phyloP scores from a whole-genome alignment of 108 stramenopile genomes.

The Discostella stelligeroides region DNA sequence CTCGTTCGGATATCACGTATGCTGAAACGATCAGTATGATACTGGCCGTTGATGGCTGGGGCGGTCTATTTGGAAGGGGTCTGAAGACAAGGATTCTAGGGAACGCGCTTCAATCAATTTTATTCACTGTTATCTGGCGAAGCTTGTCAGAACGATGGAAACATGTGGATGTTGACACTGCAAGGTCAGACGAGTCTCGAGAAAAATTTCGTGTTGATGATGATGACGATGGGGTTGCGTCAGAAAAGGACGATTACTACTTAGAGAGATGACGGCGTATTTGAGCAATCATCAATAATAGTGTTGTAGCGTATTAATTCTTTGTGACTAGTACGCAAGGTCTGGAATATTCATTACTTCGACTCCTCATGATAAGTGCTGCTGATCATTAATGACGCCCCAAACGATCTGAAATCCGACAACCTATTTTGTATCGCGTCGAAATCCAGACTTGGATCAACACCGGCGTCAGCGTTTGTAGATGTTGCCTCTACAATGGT shows the following conservation, averaged over 20 bases:
- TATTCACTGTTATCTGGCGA: conserved; percentile 88
- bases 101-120: conserved; percentile 80
- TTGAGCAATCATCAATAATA: no score
- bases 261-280: no score
- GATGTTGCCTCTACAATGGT: background rate
- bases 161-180: background rate
- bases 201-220: background rate
- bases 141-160: conserved; percentile 67
- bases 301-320: no score
- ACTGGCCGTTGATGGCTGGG: conserved; percentile 85
- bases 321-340: background rate
- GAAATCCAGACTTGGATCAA: conserved; percentile 16
- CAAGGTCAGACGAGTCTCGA: background rate
- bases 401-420: conserved; percentile 39
- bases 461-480: background rate
- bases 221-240: background rate
- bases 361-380: conserved; percentile 25
- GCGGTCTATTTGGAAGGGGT: conserved; percentile 82
- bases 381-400: conserved; percentile 33
- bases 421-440: conserved; percentile 39
- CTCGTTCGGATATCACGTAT: conserved; percentile 50
- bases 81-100: conserved; percentile 76
- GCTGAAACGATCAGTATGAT: conserved; percentile 72
- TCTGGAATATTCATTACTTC: background rate
- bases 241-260: no score